Percentiles rank a stretch among this genome's conserved stretches.
phyloP scores from a whole-genome alignment of 345 rosid genomes.

The Pugionium cornutum region DNA sequence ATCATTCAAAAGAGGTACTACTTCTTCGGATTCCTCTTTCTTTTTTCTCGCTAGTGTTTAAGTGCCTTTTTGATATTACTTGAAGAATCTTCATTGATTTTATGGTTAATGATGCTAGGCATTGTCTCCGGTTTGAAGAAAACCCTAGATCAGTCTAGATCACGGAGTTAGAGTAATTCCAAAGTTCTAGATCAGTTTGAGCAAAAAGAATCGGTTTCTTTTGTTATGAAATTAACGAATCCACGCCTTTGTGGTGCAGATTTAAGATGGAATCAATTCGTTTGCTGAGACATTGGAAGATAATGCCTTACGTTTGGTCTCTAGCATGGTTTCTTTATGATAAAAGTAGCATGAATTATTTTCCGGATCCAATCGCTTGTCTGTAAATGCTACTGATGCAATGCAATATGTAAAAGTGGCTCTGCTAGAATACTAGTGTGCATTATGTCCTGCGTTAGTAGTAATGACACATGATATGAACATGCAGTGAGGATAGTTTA shows the following conservation, averaged over 20 bases:
- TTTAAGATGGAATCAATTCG: not conserved
- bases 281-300: constrained; percentile 7
- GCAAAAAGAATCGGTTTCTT: not conserved
- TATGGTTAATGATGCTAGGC: not conserved
- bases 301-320: not conserved
- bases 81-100: not conserved
- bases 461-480: no score
- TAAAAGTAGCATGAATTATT: not conserved
- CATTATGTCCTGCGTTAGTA: no score
- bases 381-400: not conserved
- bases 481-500: no score
- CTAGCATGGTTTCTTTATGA: not conserved
- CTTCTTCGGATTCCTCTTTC: not conserved
- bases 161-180: constrained; percentile 1
- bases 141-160: not conserved
- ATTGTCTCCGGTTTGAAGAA: not conserved
- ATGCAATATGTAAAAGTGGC: not conserved
- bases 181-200: constrained; percentile 4
- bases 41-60: not conserved
- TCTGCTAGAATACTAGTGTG: no score
- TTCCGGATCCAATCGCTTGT: not conserved
- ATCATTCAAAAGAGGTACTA: constrained; percentile 93
- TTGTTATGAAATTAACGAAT: not conserved
- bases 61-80: not conserved
- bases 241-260: not conserved